Conservation (phyloP, 352 stramenopile species). For the Phytophthora tentaculata region DNA sequence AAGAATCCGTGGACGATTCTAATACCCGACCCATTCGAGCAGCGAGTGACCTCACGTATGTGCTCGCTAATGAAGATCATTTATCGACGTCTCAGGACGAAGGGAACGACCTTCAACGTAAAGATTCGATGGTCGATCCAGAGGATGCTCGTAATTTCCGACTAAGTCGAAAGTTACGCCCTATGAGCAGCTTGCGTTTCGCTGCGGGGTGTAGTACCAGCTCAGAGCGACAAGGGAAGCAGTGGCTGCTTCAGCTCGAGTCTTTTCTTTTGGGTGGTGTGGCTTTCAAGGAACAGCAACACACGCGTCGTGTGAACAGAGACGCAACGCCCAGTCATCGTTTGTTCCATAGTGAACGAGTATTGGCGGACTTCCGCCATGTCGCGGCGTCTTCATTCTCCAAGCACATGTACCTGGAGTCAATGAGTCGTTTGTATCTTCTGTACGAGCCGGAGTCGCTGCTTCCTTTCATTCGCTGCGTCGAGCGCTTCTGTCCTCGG, state of each 20-base stretch:
- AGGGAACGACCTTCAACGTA: constrained; percentile 22
- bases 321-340: constrained; percentile 61
- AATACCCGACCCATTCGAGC: constrained; percentile 38
- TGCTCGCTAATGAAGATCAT: constrained; percentile 45
- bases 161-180: constrained; percentile 75
- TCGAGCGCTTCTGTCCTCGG: constrained; percentile 66
- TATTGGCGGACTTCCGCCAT: constrained; percentile 71
- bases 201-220: constrained; percentile 63
- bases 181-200: constrained; percentile 84
- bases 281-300: constrained; percentile 46
- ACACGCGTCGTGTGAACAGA: constrained; percentile 2
- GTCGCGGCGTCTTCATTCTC: constrained; percentile 76
- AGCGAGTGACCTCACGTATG: constrained; percentile 55
- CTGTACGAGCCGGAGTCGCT: constrained; percentile 64
- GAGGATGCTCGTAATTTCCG: constrained; percentile 58
- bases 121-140: constrained; percentile 38
- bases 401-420: constrained; percentile 91
- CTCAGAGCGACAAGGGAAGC: constrained; percentile 54
- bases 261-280: constrained; percentile 64
- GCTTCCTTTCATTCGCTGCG: constrained; percentile 64
- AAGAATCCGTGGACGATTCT: constrained; percentile 24
- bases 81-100: constrained; percentile 19
- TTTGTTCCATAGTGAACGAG: constrained; percentile 85
- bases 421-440: constrained; percentile 80
- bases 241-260: constrained; percentile 82